Conservation (phyloP, 306 rosid genomes). For the Leucaena leucocephala region DNA sequence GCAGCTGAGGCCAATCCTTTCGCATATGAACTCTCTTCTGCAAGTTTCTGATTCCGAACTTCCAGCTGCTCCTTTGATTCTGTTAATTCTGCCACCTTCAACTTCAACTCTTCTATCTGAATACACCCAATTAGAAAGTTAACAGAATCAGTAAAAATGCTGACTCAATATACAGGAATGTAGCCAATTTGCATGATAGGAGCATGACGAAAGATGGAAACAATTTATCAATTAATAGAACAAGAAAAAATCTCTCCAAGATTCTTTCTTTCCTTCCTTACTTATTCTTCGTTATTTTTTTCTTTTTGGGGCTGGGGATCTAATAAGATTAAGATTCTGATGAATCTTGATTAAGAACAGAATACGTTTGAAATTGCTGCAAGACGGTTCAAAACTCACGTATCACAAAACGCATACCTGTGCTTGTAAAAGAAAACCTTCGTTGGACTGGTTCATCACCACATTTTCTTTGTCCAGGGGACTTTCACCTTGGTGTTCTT, state of each 20-base stretch:
- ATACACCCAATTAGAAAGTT: slow-evolving; percentile 45
- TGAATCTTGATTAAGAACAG: not conserved
- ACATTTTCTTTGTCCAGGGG: slow-evolving; percentile 44
- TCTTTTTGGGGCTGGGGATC: not conserved
- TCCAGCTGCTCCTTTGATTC: slow-evolving; percentile 80
- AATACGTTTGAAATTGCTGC: not conserved
- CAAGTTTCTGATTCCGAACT: slow-evolving; percentile 77
- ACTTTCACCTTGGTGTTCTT: slow-evolving; percentile 43
- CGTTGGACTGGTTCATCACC: slow-evolving; percentile 38
- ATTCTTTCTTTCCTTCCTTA: not conserved
- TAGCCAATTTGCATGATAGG: not conserved
- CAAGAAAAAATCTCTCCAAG: not conserved
- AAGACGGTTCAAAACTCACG: not conserved
- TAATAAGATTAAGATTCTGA: not conserved
- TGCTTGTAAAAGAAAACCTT: slow-evolving; percentile 50
- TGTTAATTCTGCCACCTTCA: slow-evolving; percentile 61
- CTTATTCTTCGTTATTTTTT: not conserved
- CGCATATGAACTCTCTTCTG: slow-evolving; percentile 95
- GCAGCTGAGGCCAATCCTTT: slow-evolving; percentile 99
- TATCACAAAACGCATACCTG: slow-evolving; percentile 54
- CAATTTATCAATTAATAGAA: slow-evolving; percentile 20
- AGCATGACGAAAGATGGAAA: slow-evolving; percentile 16
- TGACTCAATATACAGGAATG: not conserved
- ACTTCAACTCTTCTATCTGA: slow-evolving; percentile 76
- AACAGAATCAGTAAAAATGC: slow-evolving; percentile 32